Conservation (phyloP, 2,329 filamentous ascomycete species). For the Metarhizium anisopliae region DNA sequence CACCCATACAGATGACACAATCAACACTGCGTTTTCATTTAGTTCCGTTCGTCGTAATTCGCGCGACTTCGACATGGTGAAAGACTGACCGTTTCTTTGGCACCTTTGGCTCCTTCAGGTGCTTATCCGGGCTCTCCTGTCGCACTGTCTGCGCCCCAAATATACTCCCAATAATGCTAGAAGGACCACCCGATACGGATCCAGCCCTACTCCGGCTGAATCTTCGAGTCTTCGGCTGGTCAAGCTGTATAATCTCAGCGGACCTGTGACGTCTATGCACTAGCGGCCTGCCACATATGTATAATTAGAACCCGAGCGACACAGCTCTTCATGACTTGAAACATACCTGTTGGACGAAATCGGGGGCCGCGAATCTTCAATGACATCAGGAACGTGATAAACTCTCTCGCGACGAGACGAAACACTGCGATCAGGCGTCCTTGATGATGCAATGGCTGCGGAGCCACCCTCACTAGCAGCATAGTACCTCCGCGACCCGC, state of each 20-base stretch:
- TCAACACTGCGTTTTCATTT: constrained; percentile 42
- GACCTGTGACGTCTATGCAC: constrained; percentile 10
- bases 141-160: constrained; percentile 17
- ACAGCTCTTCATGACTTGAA: not conserved
- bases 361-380: constrained; percentile 25
- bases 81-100: constrained; percentile 14
- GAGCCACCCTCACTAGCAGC: constrained; percentile 19
- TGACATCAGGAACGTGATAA: constrained; percentile 18
- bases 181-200: constrained; percentile 9
- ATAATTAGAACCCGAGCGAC: not conserved
- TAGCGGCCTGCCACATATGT: constrained; percentile 5
- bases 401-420: constrained; percentile 19
- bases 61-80: not conserved
- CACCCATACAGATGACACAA: constrained; percentile 66
- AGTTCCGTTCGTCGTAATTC: not conserved
- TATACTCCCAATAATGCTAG: constrained; percentile 18
- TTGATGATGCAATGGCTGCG: constrained; percentile 17
- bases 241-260: constrained; percentile 9
- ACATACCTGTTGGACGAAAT: constrained; percentile 22
- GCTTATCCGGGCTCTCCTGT: constrained; percentile 18
- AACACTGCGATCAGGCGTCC: constrained; percentile 20
- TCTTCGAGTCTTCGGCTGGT: constrained; percentile 7
- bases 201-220: constrained; percentile 11
- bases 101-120: constrained; percentile 6
- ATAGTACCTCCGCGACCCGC: constrained; percentile 10